Conservation (phyloP, 2,329 filamentous ascomycete genomes). For the Penicillium sp. region DNA sequence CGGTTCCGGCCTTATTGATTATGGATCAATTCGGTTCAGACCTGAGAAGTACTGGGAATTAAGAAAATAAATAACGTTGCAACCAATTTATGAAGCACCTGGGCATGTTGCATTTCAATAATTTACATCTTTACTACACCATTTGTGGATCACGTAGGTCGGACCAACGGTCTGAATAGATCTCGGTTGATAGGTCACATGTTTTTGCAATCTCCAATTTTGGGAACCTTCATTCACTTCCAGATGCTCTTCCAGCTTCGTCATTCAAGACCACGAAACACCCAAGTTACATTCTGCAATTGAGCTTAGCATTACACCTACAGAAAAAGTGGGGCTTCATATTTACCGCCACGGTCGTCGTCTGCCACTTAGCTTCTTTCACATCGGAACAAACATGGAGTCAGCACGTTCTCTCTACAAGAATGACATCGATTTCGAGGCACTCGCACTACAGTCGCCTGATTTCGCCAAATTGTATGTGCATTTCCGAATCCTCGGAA, state of each 20-base stretch:
- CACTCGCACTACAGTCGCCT: conserved; percentile 58
- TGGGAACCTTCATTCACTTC: too few species aligned
- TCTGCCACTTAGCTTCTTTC: neutral
- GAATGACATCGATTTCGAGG: conserved; percentile 61
- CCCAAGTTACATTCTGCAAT: neutral
- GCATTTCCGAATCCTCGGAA: neutral
- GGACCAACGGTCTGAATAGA: too few species aligned
- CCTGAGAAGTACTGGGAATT: neutral
- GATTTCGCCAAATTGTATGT: conserved; percentile 61
- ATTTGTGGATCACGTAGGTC: too few species aligned
- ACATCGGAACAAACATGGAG: conserved; percentile 28
- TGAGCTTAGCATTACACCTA: too few species aligned
- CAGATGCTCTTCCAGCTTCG: neutral
- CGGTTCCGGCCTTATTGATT: conserved; percentile 41
- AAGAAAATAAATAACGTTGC: neutral
- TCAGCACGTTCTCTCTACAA: conserved; percentile 52
- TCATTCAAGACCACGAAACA: neutral
- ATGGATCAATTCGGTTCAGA: neutral
- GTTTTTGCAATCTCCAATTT: too few species aligned
- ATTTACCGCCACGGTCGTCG: neutral
- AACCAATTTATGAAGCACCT: neutral
- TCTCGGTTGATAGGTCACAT: too few species aligned
- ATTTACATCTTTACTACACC: too few species aligned
- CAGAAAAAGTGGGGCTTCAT: neutral
- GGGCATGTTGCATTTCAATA: too few species aligned